phyloP scores from a whole-genome alignment of 2,329 filamentous ascomycete species.

The Setomelanomma holmii region DNA sequence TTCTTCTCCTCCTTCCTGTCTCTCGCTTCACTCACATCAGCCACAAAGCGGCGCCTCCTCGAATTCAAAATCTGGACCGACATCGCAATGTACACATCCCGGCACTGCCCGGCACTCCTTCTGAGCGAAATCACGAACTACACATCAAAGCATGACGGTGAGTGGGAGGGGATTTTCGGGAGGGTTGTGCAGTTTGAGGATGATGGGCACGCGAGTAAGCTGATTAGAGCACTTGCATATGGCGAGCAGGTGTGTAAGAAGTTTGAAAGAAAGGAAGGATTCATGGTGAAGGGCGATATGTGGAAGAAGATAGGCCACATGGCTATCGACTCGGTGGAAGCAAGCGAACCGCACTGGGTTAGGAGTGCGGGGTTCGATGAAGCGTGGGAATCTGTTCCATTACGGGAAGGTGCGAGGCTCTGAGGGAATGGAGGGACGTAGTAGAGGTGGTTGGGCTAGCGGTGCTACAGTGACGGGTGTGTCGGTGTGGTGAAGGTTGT shows the following conservation, averaged over 20 bases:
- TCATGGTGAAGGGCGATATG: constrained; percentile 61
- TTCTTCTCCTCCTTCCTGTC: constrained; percentile 71
- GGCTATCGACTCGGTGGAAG: constrained; percentile 68
- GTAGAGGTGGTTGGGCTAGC: neutral
- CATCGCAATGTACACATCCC: constrained; percentile 75
- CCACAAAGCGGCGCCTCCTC: constrained; percentile 67
- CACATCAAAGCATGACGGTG: constrained; percentile 51
- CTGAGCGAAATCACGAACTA: constrained; percentile 68
- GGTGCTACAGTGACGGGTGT: too few species aligned
- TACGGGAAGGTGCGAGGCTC: constrained; percentile 32
- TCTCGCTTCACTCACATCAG: constrained; percentile 68
- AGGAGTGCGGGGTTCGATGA: constrained; percentile 68
- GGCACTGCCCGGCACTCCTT: constrained; percentile 67
- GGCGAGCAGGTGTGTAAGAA: constrained; percentile 62
- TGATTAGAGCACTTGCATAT: constrained; percentile 72
- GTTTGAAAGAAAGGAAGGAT: constrained; percentile 54
- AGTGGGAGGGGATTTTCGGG: constrained; percentile 55
- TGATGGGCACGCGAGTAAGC: constrained; percentile 83
- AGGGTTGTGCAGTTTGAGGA: constrained; percentile 63
- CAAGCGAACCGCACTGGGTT: constrained; percentile 64
- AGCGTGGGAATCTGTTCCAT: constrained; percentile 64
- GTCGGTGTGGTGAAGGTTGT: too few species aligned
- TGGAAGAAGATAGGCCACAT: constrained; percentile 70
- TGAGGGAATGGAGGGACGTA: constrained; percentile 12
- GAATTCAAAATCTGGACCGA: constrained; percentile 84